Evolutionary conservation across 73 alveolate genomes (phyloP), one percentile per base, ranked within the genome.

Genomic region (Symbiodinium natans): DNA sequence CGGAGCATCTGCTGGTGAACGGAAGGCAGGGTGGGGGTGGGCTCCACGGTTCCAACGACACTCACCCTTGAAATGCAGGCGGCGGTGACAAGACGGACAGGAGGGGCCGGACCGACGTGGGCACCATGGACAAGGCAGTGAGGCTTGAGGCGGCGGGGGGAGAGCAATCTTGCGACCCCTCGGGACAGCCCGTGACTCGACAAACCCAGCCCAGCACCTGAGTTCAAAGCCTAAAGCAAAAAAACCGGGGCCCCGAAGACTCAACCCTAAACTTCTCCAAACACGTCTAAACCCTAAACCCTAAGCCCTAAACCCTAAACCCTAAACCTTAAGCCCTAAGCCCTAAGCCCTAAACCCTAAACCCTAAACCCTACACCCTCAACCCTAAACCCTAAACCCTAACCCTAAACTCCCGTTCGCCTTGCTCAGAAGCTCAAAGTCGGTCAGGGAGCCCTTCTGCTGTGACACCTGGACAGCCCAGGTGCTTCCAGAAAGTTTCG

Each of bases 391-490:
- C 6, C 59, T 3, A 83, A 9, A 15, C 42, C 56, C n/a, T 33
- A 33, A 9, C 36, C 38, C 13, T 15, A 36, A 39, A 19, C 27
- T 23, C 1, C 38, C 21, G 54, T 1, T 19, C 7, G 86, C 95
- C 95, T 88, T 88, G 73, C 95, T 88, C 33, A 88, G 73, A 43
- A 88, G 33, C 73, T 88, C 95, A 29, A 88, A 88, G 95, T 88
- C 95, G 34, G 74, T 54, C 38, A 88, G 54, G 74, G 95, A 88
- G 27, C 95, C 95, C 36, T 88, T 88, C 86, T 88, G 95, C 43
- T 43, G 68, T 21, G 95, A 38, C 36, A 88, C 95, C 95, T 88
- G 95, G 23, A 6, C 59, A 46, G 21, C 13, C 5, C 86, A 27
- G 27, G 23, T 9, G 48, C 9, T 40, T 1, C 43, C 86, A 46